Evolutionary conservation across 225 moss, liverwort and hornwort genomes (phyloP).

Genomic region (Neckera pumila): DNA sequence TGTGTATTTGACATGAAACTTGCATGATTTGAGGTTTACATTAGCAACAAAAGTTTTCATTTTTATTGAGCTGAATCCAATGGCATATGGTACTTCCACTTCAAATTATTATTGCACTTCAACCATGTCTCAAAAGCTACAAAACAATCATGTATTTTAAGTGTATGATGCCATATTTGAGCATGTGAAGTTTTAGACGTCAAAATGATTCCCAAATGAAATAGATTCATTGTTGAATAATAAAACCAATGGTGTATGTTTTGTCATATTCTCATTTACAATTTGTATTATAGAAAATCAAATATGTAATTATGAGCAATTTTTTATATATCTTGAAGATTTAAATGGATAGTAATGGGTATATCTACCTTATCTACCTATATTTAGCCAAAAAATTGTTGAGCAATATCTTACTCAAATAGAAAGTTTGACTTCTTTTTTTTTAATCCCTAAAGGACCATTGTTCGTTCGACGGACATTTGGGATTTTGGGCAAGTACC

Average conservation of each 20-base stretch:
- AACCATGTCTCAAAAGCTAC: background rate
- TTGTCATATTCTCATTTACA: background rate
- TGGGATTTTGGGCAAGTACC: too few species aligned
- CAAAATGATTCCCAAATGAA: background rate
- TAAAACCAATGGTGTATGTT: background rate
- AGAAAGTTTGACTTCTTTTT: background rate
- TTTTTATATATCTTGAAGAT: accelerated
- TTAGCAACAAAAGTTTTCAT: background rate
- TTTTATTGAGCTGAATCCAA: background rate
- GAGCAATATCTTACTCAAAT: too few species aligned
- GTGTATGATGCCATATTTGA: background rate
- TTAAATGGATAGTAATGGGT: background rate
- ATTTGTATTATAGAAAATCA: background rate
- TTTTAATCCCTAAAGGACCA: too few species aligned
- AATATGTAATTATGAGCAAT: accelerated
- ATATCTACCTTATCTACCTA: background rate
- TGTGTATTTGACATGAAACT: background rate
- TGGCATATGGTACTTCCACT: background rate
- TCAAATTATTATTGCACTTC: background rate
- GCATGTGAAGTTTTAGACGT: background rate
- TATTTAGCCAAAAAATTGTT: background rate
- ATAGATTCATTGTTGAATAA: background rate
- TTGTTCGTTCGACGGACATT: too few species aligned
- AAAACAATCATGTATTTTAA: background rate
- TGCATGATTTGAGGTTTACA: background rate